Conservation (phyloP, 352 stramenopile genomes). For the Globisporangium viniferum region DNA sequence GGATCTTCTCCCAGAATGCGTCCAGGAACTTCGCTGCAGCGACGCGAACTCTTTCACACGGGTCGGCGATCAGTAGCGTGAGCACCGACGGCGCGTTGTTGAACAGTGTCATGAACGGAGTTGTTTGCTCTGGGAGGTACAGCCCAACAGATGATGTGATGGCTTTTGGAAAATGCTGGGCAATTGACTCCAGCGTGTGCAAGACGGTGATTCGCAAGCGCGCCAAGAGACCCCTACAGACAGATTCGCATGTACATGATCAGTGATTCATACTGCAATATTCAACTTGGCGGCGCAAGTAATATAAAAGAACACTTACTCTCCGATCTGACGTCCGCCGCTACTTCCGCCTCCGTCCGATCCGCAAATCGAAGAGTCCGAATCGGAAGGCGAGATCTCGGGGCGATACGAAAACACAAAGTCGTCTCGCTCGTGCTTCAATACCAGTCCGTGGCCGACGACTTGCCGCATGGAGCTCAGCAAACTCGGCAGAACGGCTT, state of each 20-base stretch:
- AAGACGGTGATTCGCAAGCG: slow-evolving; percentile 73
- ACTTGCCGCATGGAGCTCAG: slow-evolving; percentile 81
- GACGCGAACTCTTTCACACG: slow-evolving; percentile 70
- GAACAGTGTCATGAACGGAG: slow-evolving; percentile 81
- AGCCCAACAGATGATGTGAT: slow-evolving; percentile 78
- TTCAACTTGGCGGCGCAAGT: no score
- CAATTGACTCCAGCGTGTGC: slow-evolving; percentile 65
- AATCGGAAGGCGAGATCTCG: slow-evolving; percentile 60
- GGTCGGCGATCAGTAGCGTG: slow-evolving; percentile 73
- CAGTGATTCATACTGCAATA: no score
- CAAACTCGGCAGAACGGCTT: slow-evolving; percentile 50
- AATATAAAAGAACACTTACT: no score
- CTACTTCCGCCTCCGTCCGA: slow-evolving; percentile 42
- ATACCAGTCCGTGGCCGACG: slow-evolving; percentile 57
- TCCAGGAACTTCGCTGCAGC: slow-evolving; percentile 79
- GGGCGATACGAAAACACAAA: slow-evolving; percentile 54
- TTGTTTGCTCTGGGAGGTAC: slow-evolving; percentile 80
- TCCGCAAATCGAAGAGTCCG: slow-evolving; percentile 69
- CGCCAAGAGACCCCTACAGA: slow-evolving; percentile 53
- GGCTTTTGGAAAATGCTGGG: slow-evolving; percentile 57
- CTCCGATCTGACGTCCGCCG: slow-evolving; percentile 28
- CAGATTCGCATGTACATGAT: slow-evolving; percentile 1
- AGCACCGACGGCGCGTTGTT: slow-evolving; percentile 72
- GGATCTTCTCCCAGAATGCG: slow-evolving; percentile 79
- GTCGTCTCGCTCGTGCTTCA: slow-evolving; percentile 51